phyloP scores from a whole-genome alignment of 2,329 filamentous ascomycete genomes.

The Hypoxylon sp. region DNA sequence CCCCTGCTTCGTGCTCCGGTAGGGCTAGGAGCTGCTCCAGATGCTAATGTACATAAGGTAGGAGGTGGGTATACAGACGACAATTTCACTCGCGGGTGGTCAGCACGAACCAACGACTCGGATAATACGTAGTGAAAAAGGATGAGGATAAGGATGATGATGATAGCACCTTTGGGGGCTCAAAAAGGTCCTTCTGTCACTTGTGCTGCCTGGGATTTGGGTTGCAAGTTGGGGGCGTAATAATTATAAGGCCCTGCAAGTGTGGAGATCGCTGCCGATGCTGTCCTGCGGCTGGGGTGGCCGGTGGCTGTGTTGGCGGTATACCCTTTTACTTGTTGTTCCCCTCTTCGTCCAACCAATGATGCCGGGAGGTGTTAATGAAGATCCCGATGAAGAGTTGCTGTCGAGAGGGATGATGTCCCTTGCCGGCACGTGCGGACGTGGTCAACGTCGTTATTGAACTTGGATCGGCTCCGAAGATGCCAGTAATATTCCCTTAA shows the following conservation, averaged over 20 bases:
- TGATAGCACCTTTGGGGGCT: slow-evolving; percentile 17
- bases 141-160: not conserved
- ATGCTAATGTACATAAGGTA: not conserved
- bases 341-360: slow-evolving; percentile 14
- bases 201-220: not conserved
- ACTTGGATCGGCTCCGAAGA: slow-evolving; percentile 4
- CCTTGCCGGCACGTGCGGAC: slow-evolving; percentile 37
- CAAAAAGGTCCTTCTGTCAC: slow-evolving; percentile 10
- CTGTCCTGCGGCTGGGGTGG: slow-evolving; percentile 32
- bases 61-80: too few species aligned
- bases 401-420: slow-evolving; percentile 24
- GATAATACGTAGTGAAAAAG: slow-evolving; percentile 1
- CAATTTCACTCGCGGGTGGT: not conserved
- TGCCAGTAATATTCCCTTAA: slow-evolving; percentile 19
- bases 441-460: slow-evolving; percentile 14
- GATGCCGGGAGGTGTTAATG: slow-evolving; percentile 16
- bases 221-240: slow-evolving; percentile 37
- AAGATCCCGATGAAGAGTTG: slow-evolving; percentile 19
- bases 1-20: slow-evolving; percentile 7
- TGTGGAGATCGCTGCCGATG: slow-evolving; percentile 34
- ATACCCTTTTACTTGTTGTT: slow-evolving; percentile 18
- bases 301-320: slow-evolving; percentile 40
- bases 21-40: slow-evolving; percentile 20
- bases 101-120: slow-evolving; percentile 25
- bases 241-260: slow-evolving; percentile 20